Evolutionary conservation across 108 stramenopile genomes (phyloP).

Genomic region (Fragilariopsis cylindrus): DNA sequence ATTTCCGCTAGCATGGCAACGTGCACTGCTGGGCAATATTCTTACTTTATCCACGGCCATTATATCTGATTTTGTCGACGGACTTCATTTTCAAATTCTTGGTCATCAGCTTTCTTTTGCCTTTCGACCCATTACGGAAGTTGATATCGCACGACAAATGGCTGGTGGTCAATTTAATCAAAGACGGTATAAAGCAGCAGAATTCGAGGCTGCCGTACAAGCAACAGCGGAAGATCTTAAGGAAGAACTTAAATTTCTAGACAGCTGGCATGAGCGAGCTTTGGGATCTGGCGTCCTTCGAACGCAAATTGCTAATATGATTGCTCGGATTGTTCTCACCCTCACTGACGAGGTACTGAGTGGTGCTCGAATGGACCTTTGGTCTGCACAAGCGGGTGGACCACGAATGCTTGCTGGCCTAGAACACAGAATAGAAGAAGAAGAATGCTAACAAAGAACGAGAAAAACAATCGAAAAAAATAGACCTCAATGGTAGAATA

Average conservation of each 20-base stretch:
- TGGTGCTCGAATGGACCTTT: constrained; percentile 82
- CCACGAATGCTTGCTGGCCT: constrained; percentile 80
- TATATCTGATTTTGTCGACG: constrained; percentile 83
- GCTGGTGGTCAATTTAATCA: constrained; percentile 59
- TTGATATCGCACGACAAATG: constrained; percentile 67
- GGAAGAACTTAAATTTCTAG: constrained; percentile 77
- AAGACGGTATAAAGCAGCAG: constrained; percentile 57
- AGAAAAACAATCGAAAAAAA: not conserved
- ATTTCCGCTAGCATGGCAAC: constrained; percentile 87
- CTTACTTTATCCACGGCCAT: constrained; percentile 76
- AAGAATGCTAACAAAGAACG: not conserved
- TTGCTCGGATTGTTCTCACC: constrained; percentile 82
- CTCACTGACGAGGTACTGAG: constrained; percentile 83
- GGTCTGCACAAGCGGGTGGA: constrained; percentile 83
- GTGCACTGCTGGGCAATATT: constrained; percentile 85
- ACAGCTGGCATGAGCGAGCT: constrained; percentile 82
- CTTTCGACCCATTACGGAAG: constrained; percentile 85
- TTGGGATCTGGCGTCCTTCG: constrained; percentile 81
- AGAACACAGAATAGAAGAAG: constrained; percentile 58
- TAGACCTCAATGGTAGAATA: not conserved
- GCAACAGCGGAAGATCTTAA: constrained; percentile 80
- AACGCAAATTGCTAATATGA: constrained; percentile 82
- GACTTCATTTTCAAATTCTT: constrained; percentile 79
- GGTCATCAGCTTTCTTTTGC: constrained; percentile 80
- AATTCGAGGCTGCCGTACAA: constrained; percentile 85